Conservation (phyloP, 495 filamentous ascomycete genomes). For the Neurospora sp. region DNA sequence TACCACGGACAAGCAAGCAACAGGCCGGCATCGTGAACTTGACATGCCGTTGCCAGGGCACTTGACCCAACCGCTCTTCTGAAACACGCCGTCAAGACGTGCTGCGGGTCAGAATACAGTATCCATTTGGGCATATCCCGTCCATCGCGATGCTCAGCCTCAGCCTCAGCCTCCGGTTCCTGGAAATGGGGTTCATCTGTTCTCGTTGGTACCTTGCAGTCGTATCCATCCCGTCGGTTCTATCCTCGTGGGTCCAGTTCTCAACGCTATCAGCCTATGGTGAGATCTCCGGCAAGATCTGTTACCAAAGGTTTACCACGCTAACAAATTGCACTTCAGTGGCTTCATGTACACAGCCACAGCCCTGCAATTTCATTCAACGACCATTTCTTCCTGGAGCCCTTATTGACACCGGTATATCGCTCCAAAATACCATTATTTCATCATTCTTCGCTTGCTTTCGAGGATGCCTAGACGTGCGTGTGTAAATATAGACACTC, state of each 20-base stretch:
- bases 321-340: background rate
- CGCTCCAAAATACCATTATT: background rate
- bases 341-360: background rate
- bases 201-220: background rate
- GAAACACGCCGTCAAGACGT: background rate
- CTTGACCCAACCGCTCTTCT: background rate
- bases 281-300: background rate
- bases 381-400: background rate
- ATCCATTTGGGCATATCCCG: background rate
- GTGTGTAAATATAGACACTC: background rate
- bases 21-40: background rate
- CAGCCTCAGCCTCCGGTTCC: background rate
- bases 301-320: background rate
- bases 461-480: background rate
- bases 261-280: background rate
- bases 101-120: background rate
- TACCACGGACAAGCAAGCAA: background rate
- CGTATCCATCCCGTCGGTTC: background rate
- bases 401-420: background rate
- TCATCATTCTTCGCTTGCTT: background rate
- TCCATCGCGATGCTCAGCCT: background rate
- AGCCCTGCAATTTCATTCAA: background rate
- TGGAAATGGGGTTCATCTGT: background rate
- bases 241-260: background rate
- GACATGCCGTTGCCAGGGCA: background rate